Conservation (phyloP, 1,284 basidiomycete species). For the Trametes versicolor region DNA sequence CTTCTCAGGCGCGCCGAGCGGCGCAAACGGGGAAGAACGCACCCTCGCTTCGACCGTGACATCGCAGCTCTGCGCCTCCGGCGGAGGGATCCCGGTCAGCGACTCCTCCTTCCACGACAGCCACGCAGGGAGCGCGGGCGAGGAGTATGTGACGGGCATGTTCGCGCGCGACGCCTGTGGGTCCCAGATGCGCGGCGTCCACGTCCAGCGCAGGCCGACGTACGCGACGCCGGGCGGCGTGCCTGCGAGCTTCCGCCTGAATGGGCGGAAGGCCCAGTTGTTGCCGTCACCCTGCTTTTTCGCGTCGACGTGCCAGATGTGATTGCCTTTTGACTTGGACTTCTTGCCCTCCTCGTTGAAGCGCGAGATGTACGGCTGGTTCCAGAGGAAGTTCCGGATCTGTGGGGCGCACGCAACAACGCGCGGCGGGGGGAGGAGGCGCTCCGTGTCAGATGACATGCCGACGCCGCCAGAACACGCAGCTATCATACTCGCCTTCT, state of each 20-base stretch:
- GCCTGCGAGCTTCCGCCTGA: constrained; percentile 88
- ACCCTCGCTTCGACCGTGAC: constrained; percentile 80
- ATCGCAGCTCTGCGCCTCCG: constrained; percentile 76
- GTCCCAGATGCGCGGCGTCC: constrained; percentile 97
- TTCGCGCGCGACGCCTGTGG: constrained; percentile 89
- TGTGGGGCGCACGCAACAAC: constrained; percentile 45
- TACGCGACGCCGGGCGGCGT: constrained; percentile 85
- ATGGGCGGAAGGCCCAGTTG: constrained; percentile 94
- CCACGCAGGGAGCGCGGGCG: constrained; percentile 87
- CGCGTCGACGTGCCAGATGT: constrained; percentile 99
- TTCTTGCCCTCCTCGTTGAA: constrained; percentile 99
- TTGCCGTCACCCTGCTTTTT: constrained; percentile 78
- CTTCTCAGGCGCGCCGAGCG: too few species aligned
- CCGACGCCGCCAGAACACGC: constrained; percentile 24
- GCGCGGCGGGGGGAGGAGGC: not conserved
- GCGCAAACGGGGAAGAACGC: constrained; percentile 34
- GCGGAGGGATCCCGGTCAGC: constrained; percentile 76
- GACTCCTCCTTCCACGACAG: constrained; percentile 87
- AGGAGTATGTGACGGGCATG: constrained; percentile 82
- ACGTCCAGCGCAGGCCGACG: constrained; percentile 87
- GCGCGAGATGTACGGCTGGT: constrained; percentile 90
- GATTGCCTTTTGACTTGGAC: constrained; percentile 99
- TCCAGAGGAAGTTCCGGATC: constrained; percentile 98
- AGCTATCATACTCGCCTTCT: constrained; percentile 66
- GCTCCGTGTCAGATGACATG: constrained; percentile 32